Conservation (phyloP, 1,139 yeast genomes). For the Diutina rugosa region DNA sequence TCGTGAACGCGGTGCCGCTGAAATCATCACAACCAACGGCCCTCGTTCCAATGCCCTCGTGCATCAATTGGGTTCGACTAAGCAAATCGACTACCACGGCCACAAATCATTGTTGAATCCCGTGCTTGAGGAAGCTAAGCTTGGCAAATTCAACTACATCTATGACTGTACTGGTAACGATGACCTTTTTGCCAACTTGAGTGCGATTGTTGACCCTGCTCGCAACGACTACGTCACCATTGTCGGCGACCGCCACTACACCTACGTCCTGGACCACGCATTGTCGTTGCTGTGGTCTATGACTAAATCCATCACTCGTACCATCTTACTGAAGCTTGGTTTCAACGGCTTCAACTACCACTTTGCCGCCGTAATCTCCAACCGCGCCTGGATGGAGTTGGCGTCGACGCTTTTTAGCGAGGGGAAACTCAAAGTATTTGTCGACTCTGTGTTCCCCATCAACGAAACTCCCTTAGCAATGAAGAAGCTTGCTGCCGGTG, state of each 20-base stretch:
- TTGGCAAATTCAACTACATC: constrained; percentile 22
- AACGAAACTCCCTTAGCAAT: constrained; percentile 38
- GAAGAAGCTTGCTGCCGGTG: constrained; percentile 29
- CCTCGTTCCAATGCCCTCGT: constrained; percentile 23
- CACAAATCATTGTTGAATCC: constrained; percentile 8
- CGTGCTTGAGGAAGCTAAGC: constrained; percentile 6
- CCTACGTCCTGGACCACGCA: constrained; percentile 9
- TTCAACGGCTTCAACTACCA: constrained; percentile 8
- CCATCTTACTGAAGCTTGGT: constrained; percentile 7
- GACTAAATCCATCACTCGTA: constrained; percentile 4
- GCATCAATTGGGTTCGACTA: constrained; percentile 37
- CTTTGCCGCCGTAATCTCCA: constrained; percentile 9
- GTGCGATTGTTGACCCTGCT: constrained; percentile 24
- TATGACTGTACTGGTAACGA: constrained; percentile 19
- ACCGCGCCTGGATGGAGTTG: constrained; percentile 6
- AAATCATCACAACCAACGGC: not conserved
- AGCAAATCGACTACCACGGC: constrained; percentile 35
- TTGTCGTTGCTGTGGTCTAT: constrained; percentile 4
- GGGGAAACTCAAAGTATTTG: constrained; percentile 26
- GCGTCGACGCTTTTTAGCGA: constrained; percentile 26
- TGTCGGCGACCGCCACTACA: constrained; percentile 33
- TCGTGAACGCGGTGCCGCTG: not conserved
- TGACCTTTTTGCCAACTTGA: constrained; percentile 12
- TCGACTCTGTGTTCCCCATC: constrained; percentile 43
- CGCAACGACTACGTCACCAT: constrained; percentile 22